Base-by-base conservation (phyloP, 345 rosid species). In the Dipteronia dyeriana region DNA sequence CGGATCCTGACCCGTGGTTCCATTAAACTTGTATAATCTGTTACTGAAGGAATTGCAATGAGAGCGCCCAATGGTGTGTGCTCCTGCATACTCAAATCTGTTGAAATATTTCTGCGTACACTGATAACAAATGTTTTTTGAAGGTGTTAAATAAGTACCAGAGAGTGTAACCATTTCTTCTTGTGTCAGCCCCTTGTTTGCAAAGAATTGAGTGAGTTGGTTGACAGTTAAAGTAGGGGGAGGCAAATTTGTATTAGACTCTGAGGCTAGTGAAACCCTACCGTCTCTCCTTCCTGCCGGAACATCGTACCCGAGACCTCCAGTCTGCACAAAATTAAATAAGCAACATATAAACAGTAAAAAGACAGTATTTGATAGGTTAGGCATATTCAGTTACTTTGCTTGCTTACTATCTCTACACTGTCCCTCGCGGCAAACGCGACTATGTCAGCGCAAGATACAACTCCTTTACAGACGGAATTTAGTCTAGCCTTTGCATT, bases 231-330 rank as follows among this genome's bases (percentile, higher is more conserved):
- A 71, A 2, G 77, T 49, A 4, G 92, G 92, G 7, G 89, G 70
- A 29, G 92, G 91, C 16, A 89, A 57, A 80, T 87, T 89, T 3
- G 79, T 64, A 57, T 12, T 34, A 34, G 87, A 74, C 66, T 88
- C 91, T 0, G 87, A 84, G 20, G 87, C 85, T 2, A 66, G 14
- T 8, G 94, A 90, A 74, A 79, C 76, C 78, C 67, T 82, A 2
- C 92, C 94, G 23, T 90, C 94, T 80, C 87, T 88, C 82, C 92
- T 85, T 64, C 92, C 94, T 0, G 88, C 87, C 2, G 88, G 92
- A 31, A 90, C 88, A 71, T 81, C 82, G 51, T 87, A 90, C 31
- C 82, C 85, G 20, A 73, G 1, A 1, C 94, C 92, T 76, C 90
- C 89, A 0, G 82, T 81, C 88, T 88, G 73, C 73, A 13, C 12